phyloP scores from a whole-genome alignment of 139 green algal species.

The Chlorella sp. region DNA sequence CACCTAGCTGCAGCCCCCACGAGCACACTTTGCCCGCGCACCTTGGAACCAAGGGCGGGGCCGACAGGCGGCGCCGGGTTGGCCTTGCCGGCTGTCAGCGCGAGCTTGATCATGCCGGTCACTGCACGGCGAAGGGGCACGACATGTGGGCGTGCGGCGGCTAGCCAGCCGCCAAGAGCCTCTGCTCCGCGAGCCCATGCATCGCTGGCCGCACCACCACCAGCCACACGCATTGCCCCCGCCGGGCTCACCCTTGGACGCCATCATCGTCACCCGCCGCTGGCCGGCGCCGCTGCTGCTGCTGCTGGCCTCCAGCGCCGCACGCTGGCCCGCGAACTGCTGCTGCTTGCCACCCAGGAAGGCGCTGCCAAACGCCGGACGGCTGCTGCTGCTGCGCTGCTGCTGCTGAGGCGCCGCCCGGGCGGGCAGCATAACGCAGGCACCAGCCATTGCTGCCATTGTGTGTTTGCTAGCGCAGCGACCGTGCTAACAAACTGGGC shows the following conservation, averaged over 20 bases:
- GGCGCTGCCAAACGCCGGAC: conserved; percentile 18
- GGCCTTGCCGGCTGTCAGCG: conserved; percentile 96
- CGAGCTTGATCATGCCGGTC: conserved; percentile 90
- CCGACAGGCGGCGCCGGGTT: conserved; percentile 98
- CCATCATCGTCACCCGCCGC: conserved; percentile 57
- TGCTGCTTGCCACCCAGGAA: conserved; percentile 25
- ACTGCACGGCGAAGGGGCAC: neutral
- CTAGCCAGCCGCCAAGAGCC: neutral
- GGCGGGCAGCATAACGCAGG: conserved; percentile 3
- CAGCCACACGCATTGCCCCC: conserved; percentile 22
- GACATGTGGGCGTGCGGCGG: neutral
- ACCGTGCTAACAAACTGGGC: neutral
- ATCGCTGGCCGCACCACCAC: neutral
- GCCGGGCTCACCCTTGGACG: conserved; percentile 68
- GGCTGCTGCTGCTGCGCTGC: conserved; percentile 20
- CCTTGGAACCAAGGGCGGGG: conserved; percentile 96
- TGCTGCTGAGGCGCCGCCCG: conserved; percentile 5
- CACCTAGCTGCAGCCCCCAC: too few species aligned
- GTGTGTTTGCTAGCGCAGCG: neutral
- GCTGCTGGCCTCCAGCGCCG: conserved; percentile 26
- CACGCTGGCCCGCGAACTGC: conserved; percentile 22
- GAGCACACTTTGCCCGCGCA: conserved; percentile 23
- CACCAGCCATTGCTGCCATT: neutral
- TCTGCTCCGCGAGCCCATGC: neutral
- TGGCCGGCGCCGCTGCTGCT: conserved; percentile 24